Evolutionary conservation across 108 stramenopile genomes (phyloP).

Genomic region (Nitzschia inconspicua): DNA sequence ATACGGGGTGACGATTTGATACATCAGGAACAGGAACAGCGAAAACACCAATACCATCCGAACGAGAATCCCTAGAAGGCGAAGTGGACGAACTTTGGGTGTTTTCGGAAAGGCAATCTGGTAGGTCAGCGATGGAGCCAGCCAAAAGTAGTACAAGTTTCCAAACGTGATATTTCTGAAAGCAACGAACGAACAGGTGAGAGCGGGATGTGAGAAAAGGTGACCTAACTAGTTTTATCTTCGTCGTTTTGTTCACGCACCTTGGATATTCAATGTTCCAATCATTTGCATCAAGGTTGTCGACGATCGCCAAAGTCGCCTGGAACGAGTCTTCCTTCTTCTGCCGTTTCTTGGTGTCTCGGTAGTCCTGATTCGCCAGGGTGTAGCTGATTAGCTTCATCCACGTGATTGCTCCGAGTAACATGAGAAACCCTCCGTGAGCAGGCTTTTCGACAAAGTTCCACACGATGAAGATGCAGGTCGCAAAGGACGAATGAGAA

Average conservation of each 20-base stretch:
- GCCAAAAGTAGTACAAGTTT: constrained; percentile 86
- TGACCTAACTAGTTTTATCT: background rate
- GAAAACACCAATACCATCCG: constrained; percentile 46
- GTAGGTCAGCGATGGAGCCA: constrained; percentile 84
- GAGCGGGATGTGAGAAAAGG: background rate
- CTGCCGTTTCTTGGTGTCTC: constrained; percentile 17
- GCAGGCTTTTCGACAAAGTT: constrained; percentile 54
- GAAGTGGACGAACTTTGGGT: constrained; percentile 40
- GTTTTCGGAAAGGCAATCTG: constrained; percentile 79
- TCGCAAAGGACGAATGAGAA: constrained; percentile 46
- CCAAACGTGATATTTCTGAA: constrained; percentile 57
- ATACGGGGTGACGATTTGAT: constrained; percentile 66
- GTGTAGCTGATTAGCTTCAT: constrained; percentile 79
- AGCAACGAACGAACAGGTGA: background rate
- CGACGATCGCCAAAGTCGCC: constrained; percentile 47
- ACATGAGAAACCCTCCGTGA: constrained; percentile 49
- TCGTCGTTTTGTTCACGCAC: constrained; percentile 9
- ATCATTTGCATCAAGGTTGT: constrained; percentile 54
- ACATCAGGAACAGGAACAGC: constrained; percentile 57
- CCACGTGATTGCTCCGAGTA: constrained; percentile 67
- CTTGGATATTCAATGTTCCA: constrained; percentile 48
- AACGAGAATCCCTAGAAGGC: constrained; percentile 43
- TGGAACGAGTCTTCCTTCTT: constrained; percentile 11
- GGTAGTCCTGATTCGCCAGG: constrained; percentile 77
- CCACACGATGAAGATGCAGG: constrained; percentile 65